Percentiles rank a stretch among this genome's conserved stretches.
Evolutionary conservation across 1,284 basidiomycete species (phyloP).

Genomic region (Sanguinoderma infundibulare): DNA sequence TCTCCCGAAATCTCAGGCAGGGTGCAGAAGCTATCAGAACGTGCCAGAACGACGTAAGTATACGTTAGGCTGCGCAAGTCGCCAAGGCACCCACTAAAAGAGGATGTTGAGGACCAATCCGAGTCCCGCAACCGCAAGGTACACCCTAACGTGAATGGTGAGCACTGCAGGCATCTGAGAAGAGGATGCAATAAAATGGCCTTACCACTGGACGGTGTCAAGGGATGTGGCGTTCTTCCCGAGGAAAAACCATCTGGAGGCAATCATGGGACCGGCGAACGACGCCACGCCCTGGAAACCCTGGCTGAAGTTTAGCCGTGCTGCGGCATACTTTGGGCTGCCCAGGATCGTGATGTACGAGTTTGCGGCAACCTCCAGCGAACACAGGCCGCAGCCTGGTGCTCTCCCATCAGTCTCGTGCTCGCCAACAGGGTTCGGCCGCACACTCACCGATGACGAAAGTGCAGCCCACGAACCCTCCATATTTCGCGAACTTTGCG

Average conservation of each 20-base stretch:
- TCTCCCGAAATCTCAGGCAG: constrained; percentile 81
- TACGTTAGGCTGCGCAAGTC: background rate
- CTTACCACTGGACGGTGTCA: constrained; percentile 74
- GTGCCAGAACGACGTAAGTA: background rate
- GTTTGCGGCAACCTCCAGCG: constrained; percentile 78
- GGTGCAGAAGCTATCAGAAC: constrained; percentile 57
- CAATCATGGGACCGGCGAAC: constrained; percentile 82
- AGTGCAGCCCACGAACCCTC: constrained; percentile 77
- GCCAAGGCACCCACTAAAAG: constrained; percentile 57
- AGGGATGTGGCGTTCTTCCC: constrained; percentile 64
- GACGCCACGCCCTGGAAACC: constrained; percentile 83
- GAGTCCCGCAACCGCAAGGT: constrained; percentile 76
- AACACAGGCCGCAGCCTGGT: constrained; percentile 72
- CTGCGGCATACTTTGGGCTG: constrained; percentile 71
- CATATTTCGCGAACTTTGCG: constrained; percentile 67
- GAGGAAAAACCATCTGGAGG: constrained; percentile 75
- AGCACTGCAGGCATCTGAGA: background rate
- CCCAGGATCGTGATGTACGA: constrained; percentile 79
- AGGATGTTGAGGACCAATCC: constrained; percentile 66
- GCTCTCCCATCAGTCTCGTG: background rate
- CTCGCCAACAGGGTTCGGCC: background rate
- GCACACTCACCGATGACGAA: constrained; percentile 59
- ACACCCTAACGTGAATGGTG: constrained; percentile 54
- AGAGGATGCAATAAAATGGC: background rate
- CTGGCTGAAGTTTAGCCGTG: constrained; percentile 83